phyloP scores from a whole-genome alignment of 2,329 filamentous ascomycete genomes.

The Stylonectria norvegica region DNA sequence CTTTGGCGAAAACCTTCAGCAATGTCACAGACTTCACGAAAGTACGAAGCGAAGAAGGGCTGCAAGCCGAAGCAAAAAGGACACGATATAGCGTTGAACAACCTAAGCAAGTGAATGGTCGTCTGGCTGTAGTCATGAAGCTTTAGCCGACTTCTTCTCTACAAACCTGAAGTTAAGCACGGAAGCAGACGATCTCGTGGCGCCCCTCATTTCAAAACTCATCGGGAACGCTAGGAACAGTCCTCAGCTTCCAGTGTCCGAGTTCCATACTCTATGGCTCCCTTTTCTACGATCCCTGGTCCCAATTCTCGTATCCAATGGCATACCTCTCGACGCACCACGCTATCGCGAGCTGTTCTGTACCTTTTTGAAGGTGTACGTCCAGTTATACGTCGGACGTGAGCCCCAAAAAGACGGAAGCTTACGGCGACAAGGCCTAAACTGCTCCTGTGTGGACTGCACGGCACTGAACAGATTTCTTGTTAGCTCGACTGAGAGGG shows the following conservation, averaged over 20 bases:
- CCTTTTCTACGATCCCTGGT: slow-evolving; percentile 27
- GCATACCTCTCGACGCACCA: slow-evolving; percentile 8
- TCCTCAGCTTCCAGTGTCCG: slow-evolving; percentile 7
- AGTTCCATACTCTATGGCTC: slow-evolving; percentile 29
- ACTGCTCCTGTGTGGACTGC: slow-evolving; percentile 27
- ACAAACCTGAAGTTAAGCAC: slow-evolving; percentile 10
- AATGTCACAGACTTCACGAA: slow-evolving; percentile 5
- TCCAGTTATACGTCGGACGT: slow-evolving; percentile 19
- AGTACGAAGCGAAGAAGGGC: background rate
- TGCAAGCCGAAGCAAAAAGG: background rate
- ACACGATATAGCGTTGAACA: background rate
- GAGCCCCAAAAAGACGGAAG: slow-evolving; percentile 8
- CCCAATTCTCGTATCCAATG: slow-evolving; percentile 5
- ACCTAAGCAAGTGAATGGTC: background rate
- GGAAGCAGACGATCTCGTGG: slow-evolving; percentile 13
- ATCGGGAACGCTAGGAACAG: slow-evolving; percentile 12
- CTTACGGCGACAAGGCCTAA: slow-evolving; percentile 5
- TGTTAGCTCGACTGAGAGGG: background rate
- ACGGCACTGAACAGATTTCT: slow-evolving; percentile 27
- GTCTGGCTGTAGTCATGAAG: slow-evolving; percentile 1
- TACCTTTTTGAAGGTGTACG: slow-evolving; percentile 18
- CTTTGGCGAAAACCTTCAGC: slow-evolving; percentile 6
- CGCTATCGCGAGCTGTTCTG: slow-evolving; percentile 25
- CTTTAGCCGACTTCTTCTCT: slow-evolving; percentile 10
- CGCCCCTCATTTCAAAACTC: slow-evolving; percentile 18